Evolutionary conservation across 306 rosid species (phyloP), one percentile per base, ranked within the genome.

Genomic region (Cotoneaster glaucophyllus): DNA sequence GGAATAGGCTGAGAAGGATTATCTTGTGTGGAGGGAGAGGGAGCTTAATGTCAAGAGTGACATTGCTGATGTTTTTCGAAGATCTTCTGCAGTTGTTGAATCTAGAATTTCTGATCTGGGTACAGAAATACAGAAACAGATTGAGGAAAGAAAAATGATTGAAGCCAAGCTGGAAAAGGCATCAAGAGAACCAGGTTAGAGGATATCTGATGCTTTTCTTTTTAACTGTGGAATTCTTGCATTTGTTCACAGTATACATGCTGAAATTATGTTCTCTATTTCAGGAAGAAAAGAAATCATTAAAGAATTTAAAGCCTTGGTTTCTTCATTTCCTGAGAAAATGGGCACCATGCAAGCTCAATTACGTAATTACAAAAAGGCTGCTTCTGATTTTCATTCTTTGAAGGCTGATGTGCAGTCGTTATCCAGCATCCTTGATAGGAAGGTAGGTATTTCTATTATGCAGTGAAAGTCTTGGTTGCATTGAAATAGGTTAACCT

Each of bases 321-420:
- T 92, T 77, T 92, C 99, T 81, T 89, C 98, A 15, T 95, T 95
- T 89, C 99, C 99, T 41, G 93, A 88, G 74, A 86, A 91, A 83
- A 95, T 95, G 98, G 90, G 87, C 71, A 80, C 87, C 74, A 95
- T 95, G 99, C 97, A 95, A 82, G 86, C 76, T 77, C 92, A 92
- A 73, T 59, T 95, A 56, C 87, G 86, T 39, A 88, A 91, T 86
- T 86, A 85, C 77, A 95, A 95, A 83, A 97, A 92, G 85, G 87
- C 91, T 71, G 96, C 98, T 82, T 83, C 93, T 18, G 92, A 92
- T 77, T 85, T 92, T 79, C 93, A 95, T 86, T 86, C 97, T 83
- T 74, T 95, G 76, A 90, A 88, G 78, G 97, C 99, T 70, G 88
- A 92, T 69, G 88, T 89, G 86, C 90, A 88, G 78, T 95, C 96